phyloP scores from a whole-genome alignment of 2,329 filamentous ascomycete species.

The Trichophaea hybrida region DNA sequence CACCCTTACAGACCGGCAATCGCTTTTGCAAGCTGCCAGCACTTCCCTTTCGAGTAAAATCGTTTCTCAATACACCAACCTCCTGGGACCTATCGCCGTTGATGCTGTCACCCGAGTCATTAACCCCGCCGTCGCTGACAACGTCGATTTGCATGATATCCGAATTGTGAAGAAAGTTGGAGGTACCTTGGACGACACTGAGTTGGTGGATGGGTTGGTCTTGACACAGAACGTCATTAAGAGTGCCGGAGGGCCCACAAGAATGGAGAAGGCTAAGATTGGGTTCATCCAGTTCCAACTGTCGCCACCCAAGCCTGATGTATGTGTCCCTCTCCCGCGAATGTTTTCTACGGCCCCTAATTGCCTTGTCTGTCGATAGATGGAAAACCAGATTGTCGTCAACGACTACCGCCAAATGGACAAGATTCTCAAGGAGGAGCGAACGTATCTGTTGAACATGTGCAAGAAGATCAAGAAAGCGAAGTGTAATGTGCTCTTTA shows the following conservation, averaged over 20 bases:
- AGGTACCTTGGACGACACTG: slow-evolving; percentile 95
- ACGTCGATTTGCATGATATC: slow-evolving; percentile 93
- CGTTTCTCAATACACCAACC: slow-evolving; percentile 89
- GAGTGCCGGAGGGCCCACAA: slow-evolving; percentile 73
- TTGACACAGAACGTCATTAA: slow-evolving; percentile 88
- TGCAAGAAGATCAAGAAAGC: slow-evolving; percentile 99
- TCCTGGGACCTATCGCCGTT: slow-evolving; percentile 93
- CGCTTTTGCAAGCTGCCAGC: slow-evolving; percentile 88
- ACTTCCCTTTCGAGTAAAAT: slow-evolving; percentile 98
- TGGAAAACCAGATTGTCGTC: slow-evolving; percentile 98
- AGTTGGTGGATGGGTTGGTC: slow-evolving; percentile 89
- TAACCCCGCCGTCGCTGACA: slow-evolving; percentile 86
- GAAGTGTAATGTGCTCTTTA: slow-evolving; percentile 96
- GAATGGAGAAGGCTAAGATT: slow-evolving; percentile 96
- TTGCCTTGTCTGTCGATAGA: slow-evolving; percentile 38
- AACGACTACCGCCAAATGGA: slow-evolving; percentile 99
- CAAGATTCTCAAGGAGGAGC: slow-evolving; percentile 98
- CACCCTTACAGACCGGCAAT: slow-evolving; percentile 69
- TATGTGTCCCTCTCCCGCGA: slow-evolving; percentile 35
- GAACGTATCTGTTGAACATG: slow-evolving; percentile 93
- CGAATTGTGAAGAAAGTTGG: slow-evolving; percentile 95
- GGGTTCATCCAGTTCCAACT: slow-evolving; percentile 97
- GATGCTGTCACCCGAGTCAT: slow-evolving; percentile 93
- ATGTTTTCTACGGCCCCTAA: background rate
- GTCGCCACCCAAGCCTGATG: slow-evolving; percentile 92